These are phyloP conservation scores for Draba incana DNA, from an alignment of 345 rosid species.

Conservation along the genomic window DNA sequence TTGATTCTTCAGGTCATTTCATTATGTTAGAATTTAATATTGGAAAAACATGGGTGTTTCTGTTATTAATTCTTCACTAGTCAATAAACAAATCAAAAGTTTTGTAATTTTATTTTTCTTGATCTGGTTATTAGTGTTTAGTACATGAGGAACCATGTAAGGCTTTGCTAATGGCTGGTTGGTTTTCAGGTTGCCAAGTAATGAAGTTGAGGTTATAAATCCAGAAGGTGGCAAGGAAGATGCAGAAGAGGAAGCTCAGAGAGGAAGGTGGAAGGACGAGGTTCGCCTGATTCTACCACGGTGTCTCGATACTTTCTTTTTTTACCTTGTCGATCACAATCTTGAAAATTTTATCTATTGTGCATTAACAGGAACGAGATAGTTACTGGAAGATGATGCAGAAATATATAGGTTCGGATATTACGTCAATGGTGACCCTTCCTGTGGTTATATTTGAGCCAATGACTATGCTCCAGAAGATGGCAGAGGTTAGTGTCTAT, in stretches of 20 bases:
- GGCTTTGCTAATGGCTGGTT: conserved; percentile 3
- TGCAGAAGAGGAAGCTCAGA: conserved; percentile 89
- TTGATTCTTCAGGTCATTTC: conserved; percentile 24
- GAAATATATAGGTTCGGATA: conserved; percentile 80
- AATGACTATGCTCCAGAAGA: conserved; percentile 92
- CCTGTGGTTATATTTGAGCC: conserved; percentile 93
- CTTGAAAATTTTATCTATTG: not conserved
- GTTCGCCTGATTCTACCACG: conserved; percentile 36
- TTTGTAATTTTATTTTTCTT: no score
- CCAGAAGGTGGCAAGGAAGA: conserved; percentile 97
- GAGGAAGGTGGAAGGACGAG: conserved; percentile 94
- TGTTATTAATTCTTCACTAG: conserved; percentile 23
- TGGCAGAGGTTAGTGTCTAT: conserved; percentile 79
- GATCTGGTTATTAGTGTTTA: not conserved
- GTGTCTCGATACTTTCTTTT: conserved; percentile 1
- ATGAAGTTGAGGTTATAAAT: conserved; percentile 90
- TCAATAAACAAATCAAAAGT: conserved; percentile 15
- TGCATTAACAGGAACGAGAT: conserved; percentile 65
- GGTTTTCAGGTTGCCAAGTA: conserved; percentile 51
- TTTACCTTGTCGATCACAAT: not conserved
- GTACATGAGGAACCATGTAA: not conserved
- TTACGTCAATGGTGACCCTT: conserved; percentile 95
- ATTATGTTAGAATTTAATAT: conserved; percentile 25
- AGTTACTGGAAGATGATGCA: conserved; percentile 98
- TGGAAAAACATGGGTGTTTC: conserved; percentile 33